phyloP scores from a whole-genome alignment of 2,329 filamentous ascomycete genomes.

The Aureobasidium leucospermi region DNA sequence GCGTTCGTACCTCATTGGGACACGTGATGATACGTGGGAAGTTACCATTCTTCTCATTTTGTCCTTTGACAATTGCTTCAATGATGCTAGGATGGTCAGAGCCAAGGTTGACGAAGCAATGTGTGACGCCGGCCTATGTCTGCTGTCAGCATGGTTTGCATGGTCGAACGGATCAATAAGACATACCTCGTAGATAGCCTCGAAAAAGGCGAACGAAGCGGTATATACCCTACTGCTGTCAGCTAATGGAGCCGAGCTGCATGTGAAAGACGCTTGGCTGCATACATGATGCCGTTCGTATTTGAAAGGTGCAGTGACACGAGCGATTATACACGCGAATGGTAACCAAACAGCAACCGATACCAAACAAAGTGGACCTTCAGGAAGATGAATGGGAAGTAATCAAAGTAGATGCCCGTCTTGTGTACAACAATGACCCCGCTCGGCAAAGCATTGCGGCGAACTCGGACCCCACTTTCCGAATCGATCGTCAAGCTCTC shows the following conservation, averaged over 20 bases:
- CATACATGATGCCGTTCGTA: background rate
- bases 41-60: conserved; percentile 55
- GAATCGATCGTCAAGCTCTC: background rate
- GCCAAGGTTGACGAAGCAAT: conserved; percentile 61
- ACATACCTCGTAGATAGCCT: conserved; percentile 64
- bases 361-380: conserved; percentile 3
- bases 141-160: background rate
- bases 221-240: conserved; percentile 49
- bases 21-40: conserved; percentile 73
- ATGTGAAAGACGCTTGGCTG: background rate
- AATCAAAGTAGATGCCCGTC: background rate
- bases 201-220: conserved; percentile 74
- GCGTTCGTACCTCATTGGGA: conserved; percentile 60
- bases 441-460: conserved; percentile 1
- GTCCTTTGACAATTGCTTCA: conserved; percentile 71
- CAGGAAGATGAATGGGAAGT: background rate
- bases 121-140: conserved; percentile 46
- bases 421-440: background rate
- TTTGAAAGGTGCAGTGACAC: background rate
- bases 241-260: background rate
- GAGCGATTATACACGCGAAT: background rate
- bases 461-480: conserved; percentile 6
- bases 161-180: background rate
- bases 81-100: conserved; percentile 70
- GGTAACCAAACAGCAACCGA: background rate